Conservation (phyloP, 768 basidiomycete genomes). For the Russula emetica region DNA sequence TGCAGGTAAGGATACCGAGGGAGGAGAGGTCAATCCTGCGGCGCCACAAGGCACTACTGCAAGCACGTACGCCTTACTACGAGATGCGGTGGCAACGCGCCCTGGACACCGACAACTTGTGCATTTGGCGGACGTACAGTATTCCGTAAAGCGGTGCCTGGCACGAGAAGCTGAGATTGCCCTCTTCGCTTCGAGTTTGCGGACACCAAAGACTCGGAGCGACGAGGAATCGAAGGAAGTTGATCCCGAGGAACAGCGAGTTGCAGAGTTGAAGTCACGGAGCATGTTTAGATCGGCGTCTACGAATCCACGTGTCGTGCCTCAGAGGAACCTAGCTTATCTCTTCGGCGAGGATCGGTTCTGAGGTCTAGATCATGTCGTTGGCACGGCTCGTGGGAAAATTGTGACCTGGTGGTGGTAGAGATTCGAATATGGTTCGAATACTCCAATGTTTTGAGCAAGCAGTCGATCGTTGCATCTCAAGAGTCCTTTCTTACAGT, state of each 20-base stretch:
- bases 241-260: background rate
- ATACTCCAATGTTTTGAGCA: too few species aligned
- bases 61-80: background rate
- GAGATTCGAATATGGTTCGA: too few species aligned
- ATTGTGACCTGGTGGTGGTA: too few species aligned
- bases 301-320: too few species aligned
- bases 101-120: constrained; percentile 15
- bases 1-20: background rate
- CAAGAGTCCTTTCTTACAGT: too few species aligned
- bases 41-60: background rate
- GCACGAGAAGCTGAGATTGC: background rate
- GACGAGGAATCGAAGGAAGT: background rate
- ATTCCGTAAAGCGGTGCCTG: constrained; percentile 15
- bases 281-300: constrained; percentile 1
- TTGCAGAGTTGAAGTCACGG: constrained; percentile 3
- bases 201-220: background rate
- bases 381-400: too few species aligned
- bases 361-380: too few species aligned
- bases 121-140: constrained; percentile 24
- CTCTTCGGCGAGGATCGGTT: constrained; percentile 14
- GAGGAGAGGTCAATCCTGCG: background rate
- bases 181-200: too few species aligned
- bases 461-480: too few species aligned
- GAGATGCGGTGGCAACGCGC: background rate
- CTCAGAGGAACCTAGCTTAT: background rate